Base-by-base conservation (phyloP, 441 rosid genomes). In the Erysimum cheiri region DNA sequence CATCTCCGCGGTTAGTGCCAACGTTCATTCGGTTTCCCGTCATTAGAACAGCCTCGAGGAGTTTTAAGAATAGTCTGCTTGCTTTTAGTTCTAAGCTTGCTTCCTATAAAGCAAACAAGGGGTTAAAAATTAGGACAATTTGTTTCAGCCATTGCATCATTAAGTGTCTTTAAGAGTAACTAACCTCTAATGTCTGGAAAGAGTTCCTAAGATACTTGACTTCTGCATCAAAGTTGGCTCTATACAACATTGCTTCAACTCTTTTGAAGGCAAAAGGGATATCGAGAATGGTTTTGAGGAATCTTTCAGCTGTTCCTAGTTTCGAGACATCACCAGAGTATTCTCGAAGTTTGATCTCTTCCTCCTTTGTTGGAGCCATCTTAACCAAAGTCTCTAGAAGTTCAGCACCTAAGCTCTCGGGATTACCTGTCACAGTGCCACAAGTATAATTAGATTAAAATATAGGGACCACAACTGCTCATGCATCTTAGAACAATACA, bases 281-380 rank as follows among this genome's bases (percentile, higher is more conserved):
- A 76, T 92, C 95, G 37, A 95, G 98, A 39, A 95, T 80, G 61
- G 88, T 74, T 90, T 88, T 95, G 32, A 95, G 95, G 83, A 95
- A 95, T 67, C 89, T 72, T 71, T 95, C 99, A 40, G 99, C 96
- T 62, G 98, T 80, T 24, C 99, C 99, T 65, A 92, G 85, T 77
- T 92, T 95, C 17, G 81, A 80, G 66, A 77, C 57, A 46, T 90
- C 98, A 17, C 95, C 95, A 11, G 54, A 73, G 81, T 89, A 90
- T 22, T 89, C 96, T 74, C 89, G 80, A 39, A 92, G 97, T 80
- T 89, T 95, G 66, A 90, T 89, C 81, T 92, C 98, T 84, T 95
- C 99, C 80, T 92, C 97, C 77, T 90, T 95, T 4, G 99, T 95
- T 24, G 98, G 99, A 70, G 99, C 98, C 99, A 95, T 95, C 76